Conservation (phyloP, 139 green algal genomes). For the Mesotaenium endlicherianum region DNA sequence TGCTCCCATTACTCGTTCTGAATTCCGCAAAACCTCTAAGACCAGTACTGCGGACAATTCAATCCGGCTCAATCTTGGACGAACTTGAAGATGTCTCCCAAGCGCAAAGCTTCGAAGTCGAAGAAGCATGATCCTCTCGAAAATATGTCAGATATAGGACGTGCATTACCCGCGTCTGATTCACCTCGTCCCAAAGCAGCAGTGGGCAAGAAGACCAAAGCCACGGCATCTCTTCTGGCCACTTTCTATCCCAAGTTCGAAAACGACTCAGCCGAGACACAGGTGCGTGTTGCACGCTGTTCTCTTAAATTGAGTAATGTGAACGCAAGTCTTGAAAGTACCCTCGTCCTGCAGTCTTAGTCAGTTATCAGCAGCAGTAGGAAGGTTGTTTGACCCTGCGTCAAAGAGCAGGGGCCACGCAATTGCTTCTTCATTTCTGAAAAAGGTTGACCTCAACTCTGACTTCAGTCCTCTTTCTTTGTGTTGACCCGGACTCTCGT, state of each 20-base stretch:
- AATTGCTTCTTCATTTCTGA: background rate
- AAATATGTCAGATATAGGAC: too few species aligned
- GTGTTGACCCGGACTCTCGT: background rate
- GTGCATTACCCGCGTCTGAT: too few species aligned
- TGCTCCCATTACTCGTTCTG: too few species aligned
- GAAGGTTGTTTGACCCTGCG: background rate
- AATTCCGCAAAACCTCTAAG: too few species aligned
- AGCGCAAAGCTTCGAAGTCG: too few species aligned
- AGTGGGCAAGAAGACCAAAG: too few species aligned
- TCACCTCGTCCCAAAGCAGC: too few species aligned
- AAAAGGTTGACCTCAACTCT: background rate
- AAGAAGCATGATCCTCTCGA: too few species aligned
- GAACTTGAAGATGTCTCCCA: too few species aligned
- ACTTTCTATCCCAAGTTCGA: slow-evolving; percentile 45
- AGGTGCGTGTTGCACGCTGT: background rate
- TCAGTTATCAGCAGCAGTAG: background rate
- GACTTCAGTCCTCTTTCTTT: background rate
- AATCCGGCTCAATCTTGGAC: too few species aligned
- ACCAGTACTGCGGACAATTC: too few species aligned
- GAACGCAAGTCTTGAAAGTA: background rate
- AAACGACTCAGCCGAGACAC: slow-evolving; percentile 7
- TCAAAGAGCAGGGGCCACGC: too few species aligned
- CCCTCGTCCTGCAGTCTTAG: background rate
- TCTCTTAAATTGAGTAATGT: background rate
- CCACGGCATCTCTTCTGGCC: slow-evolving; percentile 7